Evolutionary conservation across 2,329 filamentous ascomycete genomes (phyloP), one percentile per base, ranked within the genome.

Genomic region (Bipolaris sorokiniana): DNA sequence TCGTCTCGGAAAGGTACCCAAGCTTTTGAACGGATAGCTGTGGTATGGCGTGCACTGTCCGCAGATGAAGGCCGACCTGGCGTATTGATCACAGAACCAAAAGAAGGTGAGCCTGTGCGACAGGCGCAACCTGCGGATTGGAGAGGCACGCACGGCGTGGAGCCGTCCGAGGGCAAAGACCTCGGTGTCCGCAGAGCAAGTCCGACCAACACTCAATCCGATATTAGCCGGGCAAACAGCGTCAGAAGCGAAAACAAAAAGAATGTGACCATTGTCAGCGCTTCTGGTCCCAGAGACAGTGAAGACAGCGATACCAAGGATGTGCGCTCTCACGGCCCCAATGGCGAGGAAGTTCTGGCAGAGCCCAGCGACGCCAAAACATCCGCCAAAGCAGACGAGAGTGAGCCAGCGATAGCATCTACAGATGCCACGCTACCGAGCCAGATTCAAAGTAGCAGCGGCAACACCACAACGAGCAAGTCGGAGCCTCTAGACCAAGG

Each of bases 1-100:
- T 93, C 90, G 4, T 87, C 83, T 20, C 84, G 88, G 31, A 96
- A 96, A 74, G 95, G 95, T 0, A 89, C 89, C 0, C 83, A 88
- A 41, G 91, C 91, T 0, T 86, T 96, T 7, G 94, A 99, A 71
- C 85, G 86, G 38, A 80, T 98, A 22, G 88, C 91, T 10, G 90
- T 98, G 0, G 88, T 97, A 0, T 99, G 95, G 95, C 86, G 87
- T 55, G 75, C 76, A 2, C 70, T 79, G 2, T 74, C 72, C 16
- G 72, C 60, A 63, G 55, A 74, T 48, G 57, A 70, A 42, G 63
- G 71, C 57, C 50, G 69, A 60, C 66, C 68, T 26, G 69, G 69
- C 26, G 60, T 83, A 36, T 79, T 88, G 36, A 85, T 91, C 49
- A 81, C 78, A 1, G 86, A 92, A 73, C 91, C 91, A 0, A 81